Conservation (phyloP, 805 yeast species). For the Yamadazyma laniorum region DNA sequence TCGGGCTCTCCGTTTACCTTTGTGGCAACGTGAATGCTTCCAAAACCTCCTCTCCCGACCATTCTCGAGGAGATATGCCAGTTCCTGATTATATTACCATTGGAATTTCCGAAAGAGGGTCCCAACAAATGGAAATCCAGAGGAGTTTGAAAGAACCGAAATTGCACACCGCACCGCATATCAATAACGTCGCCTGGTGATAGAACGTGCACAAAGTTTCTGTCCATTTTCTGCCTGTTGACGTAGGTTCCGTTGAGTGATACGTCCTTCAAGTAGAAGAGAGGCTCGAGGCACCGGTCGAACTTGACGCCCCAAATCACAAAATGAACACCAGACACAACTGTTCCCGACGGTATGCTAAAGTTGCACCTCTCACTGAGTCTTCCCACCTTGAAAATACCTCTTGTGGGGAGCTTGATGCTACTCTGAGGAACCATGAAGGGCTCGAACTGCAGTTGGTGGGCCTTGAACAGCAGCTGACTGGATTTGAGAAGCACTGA, state of each 20-base stretch:
- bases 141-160: too few relatives aligned
- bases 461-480: too few relatives aligned
- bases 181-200: conserved; percentile 37
- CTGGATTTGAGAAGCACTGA: too few relatives aligned
- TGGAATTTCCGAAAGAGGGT: too few relatives aligned
- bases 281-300: conserved; percentile 45
- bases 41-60: conserved; percentile 59
- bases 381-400: conserved; percentile 44
- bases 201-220: conserved; percentile 32
- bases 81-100: too few relatives aligned
- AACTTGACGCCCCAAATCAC: conserved; percentile 48
- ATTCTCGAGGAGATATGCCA: conserved; percentile 46
- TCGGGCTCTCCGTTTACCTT: too few relatives aligned
- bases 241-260: conserved; percentile 53
- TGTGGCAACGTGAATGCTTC: conserved; percentile 48
- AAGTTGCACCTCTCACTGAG: conserved; percentile 24
- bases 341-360: too few relatives aligned
- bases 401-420: background rate
- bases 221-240: conserved; percentile 33
- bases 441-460: too few relatives aligned
- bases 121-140: too few relatives aligned
- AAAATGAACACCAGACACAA: too few relatives aligned
- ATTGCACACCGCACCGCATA: background rate
- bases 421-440: too few relatives aligned
- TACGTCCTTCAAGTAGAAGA: conserved; percentile 49